phyloP scores from a whole-genome alignment of 768 basidiomycete genomes.

The Solioccasus polychromus region DNA sequence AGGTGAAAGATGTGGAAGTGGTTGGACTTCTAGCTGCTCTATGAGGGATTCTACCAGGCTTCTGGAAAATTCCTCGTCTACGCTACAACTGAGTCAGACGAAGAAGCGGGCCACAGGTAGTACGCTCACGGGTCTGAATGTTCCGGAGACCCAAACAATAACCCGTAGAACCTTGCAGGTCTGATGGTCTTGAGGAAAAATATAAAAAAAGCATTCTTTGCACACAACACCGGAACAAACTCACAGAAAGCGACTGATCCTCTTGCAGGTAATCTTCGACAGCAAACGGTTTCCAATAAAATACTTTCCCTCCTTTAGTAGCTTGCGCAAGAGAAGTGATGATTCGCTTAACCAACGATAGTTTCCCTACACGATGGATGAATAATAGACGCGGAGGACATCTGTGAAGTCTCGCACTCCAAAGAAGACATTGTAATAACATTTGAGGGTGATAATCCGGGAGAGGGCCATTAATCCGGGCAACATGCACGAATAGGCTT shows the following conservation, averaged over 20 bases:
- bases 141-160: constrained; percentile 51
- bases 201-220: neutral
- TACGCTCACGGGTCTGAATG: constrained; percentile 44
- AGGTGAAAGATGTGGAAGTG: constrained; percentile 67
- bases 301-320: constrained; percentile 10
- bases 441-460: constrained; percentile 93
- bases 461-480: constrained; percentile 79
- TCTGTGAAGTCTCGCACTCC: constrained; percentile 56
- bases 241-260: constrained; percentile 21
- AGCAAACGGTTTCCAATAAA: constrained; percentile 49
- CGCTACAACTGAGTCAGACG: constrained; percentile 29
- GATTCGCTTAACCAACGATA: constrained; percentile 81
- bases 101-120: neutral
- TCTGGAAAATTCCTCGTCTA: constrained; percentile 58
- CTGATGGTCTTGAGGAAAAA: constrained; percentile 13
- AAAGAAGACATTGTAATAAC: constrained; percentile 85
- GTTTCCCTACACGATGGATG: constrained; percentile 55
- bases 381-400: neutral
- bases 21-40: constrained; percentile 56
- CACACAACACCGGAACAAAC: neutral
- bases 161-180: constrained; percentile 40
- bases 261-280: constrained; percentile 43
- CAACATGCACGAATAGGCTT: constrained; percentile 80
- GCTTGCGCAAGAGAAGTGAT: constrained; percentile 61
- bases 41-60: constrained; percentile 59